Evolutionary conservation across 2,329 filamentous ascomycete genomes (phyloP), one percentile per base, ranked within the genome.

Genomic region (Alternaria sp.): DNA sequence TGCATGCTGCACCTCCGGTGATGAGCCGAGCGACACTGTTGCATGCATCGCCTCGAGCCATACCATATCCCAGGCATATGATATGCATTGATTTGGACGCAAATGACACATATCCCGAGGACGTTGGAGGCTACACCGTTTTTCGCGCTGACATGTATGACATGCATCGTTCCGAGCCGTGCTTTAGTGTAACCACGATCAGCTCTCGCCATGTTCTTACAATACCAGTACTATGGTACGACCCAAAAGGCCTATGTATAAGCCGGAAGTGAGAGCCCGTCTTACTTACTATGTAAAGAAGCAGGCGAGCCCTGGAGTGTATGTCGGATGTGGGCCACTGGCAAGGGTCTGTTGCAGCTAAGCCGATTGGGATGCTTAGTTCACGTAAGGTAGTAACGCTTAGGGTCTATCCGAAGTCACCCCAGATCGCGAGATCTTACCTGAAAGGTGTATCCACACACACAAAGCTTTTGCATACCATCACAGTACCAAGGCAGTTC

Each of bases 91-190:
- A 17, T 40, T 40, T 40, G 15, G 36, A 40, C 36, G 36, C 36
- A 40, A 10, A 40, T 11, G 36, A 40, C 36, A 40, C 10, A 17
- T n/a, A 11, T 17, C n/a, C 36, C 36, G n/a, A 40, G 36, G 15
- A 40, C 36, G 36, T 17, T 40, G n/a, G 36, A n/a, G 36, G 36
- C 36, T 40, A 40, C 36, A 40, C 49, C 30, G 49, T 36, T 51
- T 36, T 30, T 28, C 30, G 32, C 4, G 23, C 54, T 51, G 49
- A 36, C 19, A 57, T 19, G 54, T 36, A 47, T 47, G 40, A 47
- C 54, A 28, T 57, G 44, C 54, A 36, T 57, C 26, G 44, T 47
- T 47, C 54, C 54, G 54, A 32, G 43, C 43, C 40, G 46, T 51
- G 45, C 32, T 3, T 9, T 58, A 58, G 46, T 57, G 54, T 12